Percentiles rank a stretch among this genome's conserved stretches.
phyloP scores from a whole-genome alignment of 2,329 filamentous ascomycete species.

The Fusarium sacchari region DNA sequence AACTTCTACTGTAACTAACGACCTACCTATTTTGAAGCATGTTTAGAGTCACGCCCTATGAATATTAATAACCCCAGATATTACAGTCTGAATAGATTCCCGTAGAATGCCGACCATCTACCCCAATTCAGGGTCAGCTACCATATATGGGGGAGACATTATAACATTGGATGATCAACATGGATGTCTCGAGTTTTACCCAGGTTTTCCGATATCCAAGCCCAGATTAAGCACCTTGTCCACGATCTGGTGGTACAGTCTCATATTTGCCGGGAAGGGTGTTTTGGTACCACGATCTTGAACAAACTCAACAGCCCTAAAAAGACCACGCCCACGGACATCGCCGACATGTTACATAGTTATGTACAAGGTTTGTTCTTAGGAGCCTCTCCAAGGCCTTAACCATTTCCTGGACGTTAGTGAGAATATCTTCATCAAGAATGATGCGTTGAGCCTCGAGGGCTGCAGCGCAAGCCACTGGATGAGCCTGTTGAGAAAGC shows the following conservation, averaged over 20 bases:
- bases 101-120: neutral
- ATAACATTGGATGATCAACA: slow-evolving; percentile 6
- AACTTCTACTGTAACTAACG: neutral
- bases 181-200: neutral
- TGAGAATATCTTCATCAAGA: neutral
- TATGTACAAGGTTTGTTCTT: neutral
- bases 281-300: neutral
- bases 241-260: neutral
- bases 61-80: neutral
- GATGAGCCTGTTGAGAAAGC: neutral
- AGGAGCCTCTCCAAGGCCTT: neutral
- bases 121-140: neutral
- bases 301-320: slow-evolving; percentile 5
- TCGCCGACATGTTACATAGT: neutral
- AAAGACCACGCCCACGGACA: slow-evolving; percentile 1
- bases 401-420: neutral
- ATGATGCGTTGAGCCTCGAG: neutral
- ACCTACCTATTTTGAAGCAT: neutral
- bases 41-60: neutral
- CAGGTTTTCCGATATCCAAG: slow-evolving; percentile 3
- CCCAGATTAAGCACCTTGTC: neutral
- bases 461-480: slow-evolving; percentile 2
- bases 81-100: neutral
- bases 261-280: neutral
- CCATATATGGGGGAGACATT: neutral